Conservation (phyloP, 2,329 filamentous ascomycete genomes). For the Monosporascus sp. region DNA sequence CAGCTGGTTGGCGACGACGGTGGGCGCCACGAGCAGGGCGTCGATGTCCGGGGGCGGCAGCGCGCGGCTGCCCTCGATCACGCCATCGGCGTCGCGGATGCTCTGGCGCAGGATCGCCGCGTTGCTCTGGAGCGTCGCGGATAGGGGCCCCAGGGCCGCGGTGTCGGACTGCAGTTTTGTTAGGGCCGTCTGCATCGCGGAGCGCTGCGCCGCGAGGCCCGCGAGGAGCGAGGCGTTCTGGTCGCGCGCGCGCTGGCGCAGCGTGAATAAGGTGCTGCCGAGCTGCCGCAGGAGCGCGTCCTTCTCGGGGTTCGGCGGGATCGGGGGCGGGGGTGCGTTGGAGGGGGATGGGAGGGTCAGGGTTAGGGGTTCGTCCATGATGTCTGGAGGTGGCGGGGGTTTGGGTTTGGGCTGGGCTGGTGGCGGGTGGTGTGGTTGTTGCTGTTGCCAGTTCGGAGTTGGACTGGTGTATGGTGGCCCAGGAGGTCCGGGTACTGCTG, state of each 20-base stretch:
- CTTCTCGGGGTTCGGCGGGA: conserved; percentile 94
- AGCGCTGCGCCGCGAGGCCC: conserved; percentile 72
- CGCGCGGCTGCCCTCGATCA: conserved; percentile 67
- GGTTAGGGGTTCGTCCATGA: conserved; percentile 54
- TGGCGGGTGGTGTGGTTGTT: conserved; percentile 18
- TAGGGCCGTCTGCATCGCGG: conserved; percentile 68
- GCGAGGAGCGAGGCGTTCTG: conserved; percentile 72
- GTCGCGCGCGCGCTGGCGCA: conserved; percentile 62
- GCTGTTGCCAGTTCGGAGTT: conserved; percentile 21
- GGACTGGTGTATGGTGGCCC: conserved; percentile 14
- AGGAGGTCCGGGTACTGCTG: conserved; percentile 2
- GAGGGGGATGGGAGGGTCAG: conserved; percentile 43
- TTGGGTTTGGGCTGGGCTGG: conserved; percentile 31
- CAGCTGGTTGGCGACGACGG: conserved; percentile 86
- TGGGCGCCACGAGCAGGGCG: conserved; percentile 87
- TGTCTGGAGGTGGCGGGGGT: conserved; percentile 44
- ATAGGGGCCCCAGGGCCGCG: conserved; percentile 63
- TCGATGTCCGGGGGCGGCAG: conserved; percentile 75
- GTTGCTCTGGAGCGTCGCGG: conserved; percentile 68
- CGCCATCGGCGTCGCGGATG: conserved; percentile 70
- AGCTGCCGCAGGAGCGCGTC: conserved; percentile 78
- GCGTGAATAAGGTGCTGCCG: conserved; percentile 61
- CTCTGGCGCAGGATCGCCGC: conserved; percentile 72
- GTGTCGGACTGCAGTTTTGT: conserved; percentile 69
- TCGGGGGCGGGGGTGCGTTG: conserved; percentile 67